Evolutionary conservation across 2,329 filamentous ascomycete genomes (phyloP).

Genomic region (Ceratocystiopsis sp.): DNA sequence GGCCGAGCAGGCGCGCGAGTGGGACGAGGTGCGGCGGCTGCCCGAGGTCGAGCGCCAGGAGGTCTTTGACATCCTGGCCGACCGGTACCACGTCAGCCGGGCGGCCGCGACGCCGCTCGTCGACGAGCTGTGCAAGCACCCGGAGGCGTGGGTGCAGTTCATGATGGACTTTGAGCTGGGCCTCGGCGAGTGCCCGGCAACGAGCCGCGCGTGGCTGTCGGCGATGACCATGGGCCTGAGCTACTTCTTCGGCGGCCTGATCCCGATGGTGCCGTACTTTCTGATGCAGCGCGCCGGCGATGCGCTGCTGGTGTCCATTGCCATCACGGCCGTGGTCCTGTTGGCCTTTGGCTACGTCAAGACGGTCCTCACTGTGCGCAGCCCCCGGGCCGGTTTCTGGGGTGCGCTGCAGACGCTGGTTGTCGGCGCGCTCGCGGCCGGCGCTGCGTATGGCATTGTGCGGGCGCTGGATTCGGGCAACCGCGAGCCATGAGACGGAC

Average conservation of each 20-base stretch:
- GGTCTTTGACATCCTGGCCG: constrained; percentile 28
- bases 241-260: constrained; percentile 53
- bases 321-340: constrained; percentile 41
- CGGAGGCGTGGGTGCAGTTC: constrained; percentile 35
- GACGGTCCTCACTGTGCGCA: constrained; percentile 35
- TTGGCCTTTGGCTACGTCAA: constrained; percentile 50
- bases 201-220: constrained; percentile 31
- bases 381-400: constrained; percentile 34
- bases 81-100: constrained; percentile 26
- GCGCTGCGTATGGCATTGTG: constrained; percentile 47
- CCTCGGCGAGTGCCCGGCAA: constrained; percentile 24
- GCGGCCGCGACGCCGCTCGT: constrained; percentile 27
- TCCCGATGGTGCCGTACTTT: constrained; percentile 58
- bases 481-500: not conserved
- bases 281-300: constrained; percentile 27
- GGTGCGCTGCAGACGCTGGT: constrained; percentile 48
- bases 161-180: constrained; percentile 42
- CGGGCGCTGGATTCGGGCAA: constrained; percentile 29
- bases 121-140: constrained; percentile 28
- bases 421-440: constrained; percentile 48
- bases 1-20: constrained; percentile 29
- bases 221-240: constrained; percentile 50
- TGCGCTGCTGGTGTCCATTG: constrained; percentile 42
- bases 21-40: constrained; percentile 20
- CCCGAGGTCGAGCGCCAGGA: constrained; percentile 28